A percentile compares a stretch with the other conserved stretches of the same genome.
phyloP scores from a whole-genome alignment of 2,329 filamentous ascomycete species.

The Magnaporthales sp. region DNA sequence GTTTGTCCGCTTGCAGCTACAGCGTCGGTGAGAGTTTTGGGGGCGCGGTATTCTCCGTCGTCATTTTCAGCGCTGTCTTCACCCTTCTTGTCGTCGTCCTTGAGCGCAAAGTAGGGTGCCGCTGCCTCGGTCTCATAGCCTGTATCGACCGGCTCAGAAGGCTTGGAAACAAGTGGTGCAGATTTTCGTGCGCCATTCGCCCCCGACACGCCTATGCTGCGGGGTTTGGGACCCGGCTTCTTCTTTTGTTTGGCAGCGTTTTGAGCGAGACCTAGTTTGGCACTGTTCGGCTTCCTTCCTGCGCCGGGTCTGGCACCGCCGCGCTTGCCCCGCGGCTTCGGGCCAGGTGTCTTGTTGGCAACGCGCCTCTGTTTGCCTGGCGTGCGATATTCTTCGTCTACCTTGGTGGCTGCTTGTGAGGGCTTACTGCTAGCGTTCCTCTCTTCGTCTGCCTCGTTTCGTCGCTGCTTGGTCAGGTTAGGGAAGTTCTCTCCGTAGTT shows the following conservation, averaged over 20 bases:
- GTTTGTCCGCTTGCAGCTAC: neutral
- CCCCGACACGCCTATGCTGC: neutral
- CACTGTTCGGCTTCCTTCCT: constrained; percentile 5
- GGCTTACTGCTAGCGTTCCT: neutral
- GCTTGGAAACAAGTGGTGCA: constrained; percentile 3
- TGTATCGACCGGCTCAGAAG: neutral
- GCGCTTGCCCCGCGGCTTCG: constrained; percentile 8
- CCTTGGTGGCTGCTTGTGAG: constrained; percentile 4
- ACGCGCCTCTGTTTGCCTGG: constrained; percentile 9
- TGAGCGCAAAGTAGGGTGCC: constrained; percentile 4
- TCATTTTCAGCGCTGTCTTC: neutral
- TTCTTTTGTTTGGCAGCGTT: constrained; percentile 1
- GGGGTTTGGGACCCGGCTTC: constrained; percentile 3
- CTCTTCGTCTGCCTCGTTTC: constrained; percentile 29
- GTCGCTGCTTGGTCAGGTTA: constrained; percentile 46
- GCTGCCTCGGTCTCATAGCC: neutral
- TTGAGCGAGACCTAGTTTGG: neutral
- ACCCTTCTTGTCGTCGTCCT: constrained; percentile 13
- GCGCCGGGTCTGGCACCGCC: constrained; percentile 5
- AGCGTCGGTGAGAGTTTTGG: neutral
- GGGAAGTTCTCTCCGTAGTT: constrained; percentile 67
- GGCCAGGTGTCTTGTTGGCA: neutral
- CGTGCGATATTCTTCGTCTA: neutral
- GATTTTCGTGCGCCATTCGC: neutral
- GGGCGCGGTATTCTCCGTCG: neutral